Percentiles rank a stretch among this genome's conserved stretches.
These are phyloP conservation scores for Ceratobasidium theobromae DNA, from an alignment of 1,284 basidiomycete genomes.

Conservation along the genomic window DNA sequence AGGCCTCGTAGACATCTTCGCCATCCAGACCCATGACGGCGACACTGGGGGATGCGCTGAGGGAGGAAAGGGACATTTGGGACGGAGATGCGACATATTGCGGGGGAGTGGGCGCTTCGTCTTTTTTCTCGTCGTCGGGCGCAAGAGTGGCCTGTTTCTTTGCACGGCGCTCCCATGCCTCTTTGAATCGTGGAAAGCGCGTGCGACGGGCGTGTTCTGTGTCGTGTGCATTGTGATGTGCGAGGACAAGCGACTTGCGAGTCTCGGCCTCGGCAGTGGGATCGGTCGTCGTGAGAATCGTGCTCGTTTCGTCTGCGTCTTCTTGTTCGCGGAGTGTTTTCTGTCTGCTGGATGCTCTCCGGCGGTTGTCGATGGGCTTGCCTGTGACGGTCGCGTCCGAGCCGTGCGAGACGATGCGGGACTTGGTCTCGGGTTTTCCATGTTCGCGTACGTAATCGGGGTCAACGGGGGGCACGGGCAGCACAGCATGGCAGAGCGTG, in stretches of 20 bases:
- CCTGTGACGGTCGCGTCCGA: constrained; percentile 10
- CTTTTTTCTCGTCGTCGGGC: neutral
- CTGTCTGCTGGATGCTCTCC: too few relatives aligned
- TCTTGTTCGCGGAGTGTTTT: neutral
- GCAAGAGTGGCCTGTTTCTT: neutral
- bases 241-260: constrained; percentile 11
- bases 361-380: too few relatives aligned
- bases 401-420: neutral
- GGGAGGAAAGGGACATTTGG: constrained; percentile 11
- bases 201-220: constrained; percentile 8
- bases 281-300: constrained; percentile 20
- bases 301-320: neutral
- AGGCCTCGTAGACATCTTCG: neutral
- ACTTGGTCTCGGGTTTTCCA: neutral
- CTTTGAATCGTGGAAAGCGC: constrained; percentile 14
- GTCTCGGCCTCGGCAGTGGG: constrained; percentile 1
- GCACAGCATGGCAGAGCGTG: constrained; percentile 12
- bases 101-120: neutral
- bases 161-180: neutral
- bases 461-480: constrained; percentile 13
- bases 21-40: constrained; percentile 8
- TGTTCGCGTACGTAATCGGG: neutral
- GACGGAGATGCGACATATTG: neutral
- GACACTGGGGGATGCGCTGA: constrained; percentile 22
- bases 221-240: constrained; percentile 7